Evolutionary conservation across 164 flowering plant genomes (phyloP), one percentile per base, ranked within the genome.

Genomic region (Nymphaea thermarum): DNA sequence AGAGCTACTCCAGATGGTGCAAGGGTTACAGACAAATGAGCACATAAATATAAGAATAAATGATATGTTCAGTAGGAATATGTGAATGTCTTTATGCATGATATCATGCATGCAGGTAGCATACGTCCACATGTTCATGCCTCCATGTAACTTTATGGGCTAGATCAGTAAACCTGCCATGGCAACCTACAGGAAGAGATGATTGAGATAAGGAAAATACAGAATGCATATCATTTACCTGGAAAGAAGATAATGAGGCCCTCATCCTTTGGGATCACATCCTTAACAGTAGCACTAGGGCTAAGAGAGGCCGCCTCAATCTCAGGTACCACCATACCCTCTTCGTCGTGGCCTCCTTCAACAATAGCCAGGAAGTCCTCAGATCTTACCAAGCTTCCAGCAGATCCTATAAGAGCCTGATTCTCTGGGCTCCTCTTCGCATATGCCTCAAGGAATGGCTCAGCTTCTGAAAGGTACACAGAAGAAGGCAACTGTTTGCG

Each of bases 171-270:
- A 25, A 25, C 36, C 36, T 1, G 36, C 36, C 36, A 1, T 25
- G 36, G 36, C 36, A 45, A 45, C 53, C 53, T 10, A 45, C 53
- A 45, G 10, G 53, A 25, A 45, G 53, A 45, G 53, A 10, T 5
- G 53, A 45, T 5, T 45, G 10, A 5, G 7, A 5, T 45, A 5
- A 45, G 10, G 53, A 10, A 45, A 45, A 45, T 45, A 45, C 1
- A 10, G 5, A 10, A 10, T 45, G 10, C 53, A 45, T 10, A 5
- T 64, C 25, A 64, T 64, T 47, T 81, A 91, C 98, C 98, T 63
- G 99, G 99, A 81, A 91, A 91, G 75, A 94, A 94, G 47, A 94
- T 85, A 68, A 94, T 86, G 65, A 94, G 79, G 62, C 98, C 98
- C 73, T 89, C 84, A 69, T 76, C 67, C 76, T 86, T 94, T 16